A percentile compares a stretch with the other conserved stretches of the same genome.
Evolutionary conservation across 352 stramenopile genomes (phyloP).

Genomic region (Pythium angustatum): DNA sequence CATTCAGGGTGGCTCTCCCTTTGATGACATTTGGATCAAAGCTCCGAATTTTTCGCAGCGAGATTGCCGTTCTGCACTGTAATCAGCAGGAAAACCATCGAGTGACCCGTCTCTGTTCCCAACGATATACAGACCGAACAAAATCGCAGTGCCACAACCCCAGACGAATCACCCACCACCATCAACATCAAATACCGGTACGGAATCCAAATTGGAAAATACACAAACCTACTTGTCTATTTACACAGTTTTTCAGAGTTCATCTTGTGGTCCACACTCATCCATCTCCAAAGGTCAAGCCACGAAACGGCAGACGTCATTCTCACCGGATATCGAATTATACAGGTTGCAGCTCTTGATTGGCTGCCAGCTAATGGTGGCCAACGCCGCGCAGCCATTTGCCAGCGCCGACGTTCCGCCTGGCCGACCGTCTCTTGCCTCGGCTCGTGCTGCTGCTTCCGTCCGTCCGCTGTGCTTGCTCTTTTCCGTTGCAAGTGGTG

Average conservation of each 20-base stretch:
- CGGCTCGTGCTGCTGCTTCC: neutral
- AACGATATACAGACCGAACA: neutral
- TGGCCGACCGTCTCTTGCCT: too few relatives aligned
- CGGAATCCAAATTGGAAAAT: neutral
- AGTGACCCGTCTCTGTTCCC: neutral
- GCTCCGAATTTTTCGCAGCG: neutral
- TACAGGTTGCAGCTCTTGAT: slow-evolving; percentile 26
- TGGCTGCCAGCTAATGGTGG: slow-evolving; percentile 32
- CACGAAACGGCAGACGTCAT: slow-evolving; percentile 7
- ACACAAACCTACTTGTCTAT: neutral
- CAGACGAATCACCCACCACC: neutral
- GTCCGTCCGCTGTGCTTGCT: neutral
- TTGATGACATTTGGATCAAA: too few relatives aligned
- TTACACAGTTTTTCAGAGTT: neutral
- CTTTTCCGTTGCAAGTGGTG: neutral
- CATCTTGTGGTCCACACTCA: slow-evolving; percentile 29
- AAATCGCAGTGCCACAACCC: slow-evolving; percentile 3
- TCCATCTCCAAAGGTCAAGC: neutral
- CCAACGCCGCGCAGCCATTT: slow-evolving; percentile 27
- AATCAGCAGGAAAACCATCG: slow-evolving; percentile 11
- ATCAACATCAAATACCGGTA: slow-evolving; percentile 1
- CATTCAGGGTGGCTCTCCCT: neutral
- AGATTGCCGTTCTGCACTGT: neutral
- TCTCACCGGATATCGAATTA: slow-evolving; percentile 15
- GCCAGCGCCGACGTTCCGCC: too few relatives aligned